Conservation (phyloP, 257 asterid species). For the Anisodus acutangulus region DNA sequence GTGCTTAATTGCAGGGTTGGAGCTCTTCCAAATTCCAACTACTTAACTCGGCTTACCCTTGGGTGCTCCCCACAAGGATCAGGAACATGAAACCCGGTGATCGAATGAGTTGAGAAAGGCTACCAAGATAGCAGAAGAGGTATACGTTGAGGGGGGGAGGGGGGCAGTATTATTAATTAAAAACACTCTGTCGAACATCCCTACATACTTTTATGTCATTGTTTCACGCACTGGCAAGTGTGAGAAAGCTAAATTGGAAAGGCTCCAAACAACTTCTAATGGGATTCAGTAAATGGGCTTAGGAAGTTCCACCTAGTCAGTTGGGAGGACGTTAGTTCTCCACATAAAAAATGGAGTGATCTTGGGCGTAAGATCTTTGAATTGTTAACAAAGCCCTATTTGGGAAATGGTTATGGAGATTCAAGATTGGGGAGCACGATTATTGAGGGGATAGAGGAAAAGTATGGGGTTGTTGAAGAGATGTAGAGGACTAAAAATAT, state of each 20-base stretch:
- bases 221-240: neutral
- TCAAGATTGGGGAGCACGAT: neutral
- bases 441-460: neutral
- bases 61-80: neutral
- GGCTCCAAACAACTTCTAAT: neutral
- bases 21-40: too few species aligned
- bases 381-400: neutral
- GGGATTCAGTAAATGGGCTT: neutral
- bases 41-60: neutral
- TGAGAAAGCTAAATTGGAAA: neutral
- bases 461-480: neutral
- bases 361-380: neutral
- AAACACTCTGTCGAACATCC: neutral
- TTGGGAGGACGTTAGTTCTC: neutral
- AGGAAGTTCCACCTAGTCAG: constrained; percentile 16
- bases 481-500: neutral
- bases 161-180: neutral
- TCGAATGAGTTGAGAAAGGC: neutral
- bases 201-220: neutral
- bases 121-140: neutral
- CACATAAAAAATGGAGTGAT: neutral
- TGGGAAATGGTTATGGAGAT: neutral
- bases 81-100: neutral
- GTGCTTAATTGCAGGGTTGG: too few species aligned
- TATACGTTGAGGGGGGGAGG: neutral